These are phyloP conservation scores for Pelargonium myrrhifolium DNA, from an alignment of 441 rosid species.

Conservation along the genomic window DNA sequence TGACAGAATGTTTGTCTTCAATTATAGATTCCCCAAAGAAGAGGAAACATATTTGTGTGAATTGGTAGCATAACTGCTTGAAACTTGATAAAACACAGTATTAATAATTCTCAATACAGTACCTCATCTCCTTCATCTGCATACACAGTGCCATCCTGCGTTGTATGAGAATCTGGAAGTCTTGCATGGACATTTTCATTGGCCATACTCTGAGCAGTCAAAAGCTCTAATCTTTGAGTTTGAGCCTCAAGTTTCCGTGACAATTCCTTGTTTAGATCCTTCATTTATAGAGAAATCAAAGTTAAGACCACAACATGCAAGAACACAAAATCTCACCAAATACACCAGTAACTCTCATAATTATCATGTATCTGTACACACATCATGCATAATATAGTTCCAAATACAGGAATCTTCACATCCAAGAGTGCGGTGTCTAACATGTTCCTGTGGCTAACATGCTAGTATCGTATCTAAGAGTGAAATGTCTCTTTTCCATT, in stretches of 20 bases:
- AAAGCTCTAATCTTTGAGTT: constrained; percentile 88
- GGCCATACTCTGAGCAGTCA: constrained; percentile 79
- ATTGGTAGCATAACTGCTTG: background rate
- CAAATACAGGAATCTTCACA: background rate
- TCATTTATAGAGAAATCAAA: constrained; percentile 24
- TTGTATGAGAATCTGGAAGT: constrained; percentile 39
- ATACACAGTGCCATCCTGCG: constrained; percentile 52
- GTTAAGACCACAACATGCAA: background rate
- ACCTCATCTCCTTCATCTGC: constrained; percentile 99
- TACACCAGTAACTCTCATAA: background rate
- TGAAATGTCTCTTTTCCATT: background rate
- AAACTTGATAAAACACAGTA: background rate
- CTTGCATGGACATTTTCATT: constrained; percentile 41
- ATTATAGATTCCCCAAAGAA: no score
- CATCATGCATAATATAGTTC: background rate
- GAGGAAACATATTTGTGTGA: background rate
- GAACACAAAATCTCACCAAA: background rate
- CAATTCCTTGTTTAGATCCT: constrained; percentile 82
- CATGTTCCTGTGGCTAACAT: background rate
- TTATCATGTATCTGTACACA: background rate
- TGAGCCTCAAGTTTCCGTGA: constrained; percentile 80
- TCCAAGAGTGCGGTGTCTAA: no score
- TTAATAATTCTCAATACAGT: constrained; percentile 9
- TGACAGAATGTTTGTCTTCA: background rate
- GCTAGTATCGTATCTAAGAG: background rate